Conservation (phyloP, 352 stramenopile genomes). For the Aphanomyces cochlioides region DNA sequence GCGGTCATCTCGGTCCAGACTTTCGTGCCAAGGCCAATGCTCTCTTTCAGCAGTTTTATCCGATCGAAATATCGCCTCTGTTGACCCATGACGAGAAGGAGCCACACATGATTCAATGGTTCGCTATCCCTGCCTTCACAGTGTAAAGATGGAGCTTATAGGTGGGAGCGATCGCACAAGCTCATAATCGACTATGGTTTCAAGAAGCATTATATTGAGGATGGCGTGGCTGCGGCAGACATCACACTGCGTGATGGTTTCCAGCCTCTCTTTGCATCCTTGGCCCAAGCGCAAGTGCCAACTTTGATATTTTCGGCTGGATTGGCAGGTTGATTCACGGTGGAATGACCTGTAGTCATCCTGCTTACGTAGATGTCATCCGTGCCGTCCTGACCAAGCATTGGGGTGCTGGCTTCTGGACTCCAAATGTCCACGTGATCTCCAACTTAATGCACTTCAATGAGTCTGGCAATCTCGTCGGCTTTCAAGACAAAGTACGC, state of each 20-base stretch:
- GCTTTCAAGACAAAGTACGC: conserved; percentile 51
- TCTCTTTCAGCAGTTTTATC: conserved; percentile 72
- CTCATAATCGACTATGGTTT: conserved; percentile 60
- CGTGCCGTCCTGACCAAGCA: conserved; percentile 58
- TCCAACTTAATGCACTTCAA: conserved; percentile 77
- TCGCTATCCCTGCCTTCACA: conserved; percentile 29
- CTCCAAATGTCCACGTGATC: conserved; percentile 63
- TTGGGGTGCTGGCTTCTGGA: conserved; percentile 30
- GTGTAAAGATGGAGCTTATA: not conserved
- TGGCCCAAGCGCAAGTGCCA: conserved; percentile 54
- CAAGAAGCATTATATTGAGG: conserved; percentile 43
- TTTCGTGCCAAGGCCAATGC: conserved; percentile 38
- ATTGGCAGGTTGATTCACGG: conserved; percentile 40
- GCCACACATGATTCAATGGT: conserved; percentile 76
- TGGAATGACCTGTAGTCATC: no score
- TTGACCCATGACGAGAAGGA: conserved; percentile 69
- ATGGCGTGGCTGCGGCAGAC: conserved; percentile 38
- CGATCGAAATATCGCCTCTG: conserved; percentile 66
- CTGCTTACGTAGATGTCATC: conserved; percentile 49
- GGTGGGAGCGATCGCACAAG: conserved; percentile 30
- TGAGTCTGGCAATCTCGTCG: conserved; percentile 38
- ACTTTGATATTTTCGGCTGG: conserved; percentile 57
- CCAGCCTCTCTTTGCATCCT: conserved; percentile 54
- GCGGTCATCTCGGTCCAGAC: conserved; percentile 41
- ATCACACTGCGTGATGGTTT: conserved; percentile 58